These are phyloP conservation scores for Neurospora tetrasperma DNA, from an alignment of 495 filamentous ascomycete genomes.

Conservation along the genomic window DNA sequence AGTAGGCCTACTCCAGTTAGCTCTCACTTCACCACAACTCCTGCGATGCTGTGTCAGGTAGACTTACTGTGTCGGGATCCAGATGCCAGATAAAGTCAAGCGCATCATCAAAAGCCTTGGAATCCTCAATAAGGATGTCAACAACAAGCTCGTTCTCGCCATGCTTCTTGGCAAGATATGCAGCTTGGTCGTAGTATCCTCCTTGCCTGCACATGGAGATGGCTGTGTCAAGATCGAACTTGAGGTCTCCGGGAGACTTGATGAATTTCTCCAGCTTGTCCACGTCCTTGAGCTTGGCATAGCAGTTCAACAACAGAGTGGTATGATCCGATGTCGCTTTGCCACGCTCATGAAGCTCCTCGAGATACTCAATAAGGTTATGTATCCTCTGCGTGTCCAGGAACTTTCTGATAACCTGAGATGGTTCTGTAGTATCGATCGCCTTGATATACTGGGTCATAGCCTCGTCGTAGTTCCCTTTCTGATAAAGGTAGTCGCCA, in stretches of 20 bases:
- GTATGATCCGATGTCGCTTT: slow-evolving; percentile 94
- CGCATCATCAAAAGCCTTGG: slow-evolving; percentile 77
- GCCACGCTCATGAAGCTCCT: slow-evolving; percentile 91
- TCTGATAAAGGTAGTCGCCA: slow-evolving; percentile 92
- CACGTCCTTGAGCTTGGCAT: slow-evolving; percentile 94
- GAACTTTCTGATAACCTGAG: slow-evolving; percentile 91
- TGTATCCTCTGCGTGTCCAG: slow-evolving; percentile 94
- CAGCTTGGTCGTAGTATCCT: slow-evolving; percentile 95
- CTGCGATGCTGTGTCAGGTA: not conserved
- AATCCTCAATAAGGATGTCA: slow-evolving; percentile 91
- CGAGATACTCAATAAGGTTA: slow-evolving; percentile 94
- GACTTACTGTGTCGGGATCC: slow-evolving; percentile 66
- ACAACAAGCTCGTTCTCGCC: slow-evolving; percentile 89
- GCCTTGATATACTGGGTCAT: slow-evolving; percentile 98
- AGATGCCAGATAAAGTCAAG: slow-evolving; percentile 83
- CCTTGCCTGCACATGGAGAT: slow-evolving; percentile 97
- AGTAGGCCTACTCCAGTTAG: slow-evolving; percentile 56
- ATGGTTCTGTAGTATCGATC: slow-evolving; percentile 89
- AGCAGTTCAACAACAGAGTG: slow-evolving; percentile 89
- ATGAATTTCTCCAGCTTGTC: slow-evolving; percentile 94
- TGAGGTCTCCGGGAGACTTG: slow-evolving; percentile 85
- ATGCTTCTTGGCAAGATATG: slow-evolving; percentile 89
- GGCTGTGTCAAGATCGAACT: slow-evolving; percentile 94
- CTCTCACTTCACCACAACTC: not conserved
- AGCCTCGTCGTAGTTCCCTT: slow-evolving; percentile 86